Base-by-base conservation (phyloP, 2,329 filamentous ascomycete genomes). In the Lachnum nothofagi region DNA sequence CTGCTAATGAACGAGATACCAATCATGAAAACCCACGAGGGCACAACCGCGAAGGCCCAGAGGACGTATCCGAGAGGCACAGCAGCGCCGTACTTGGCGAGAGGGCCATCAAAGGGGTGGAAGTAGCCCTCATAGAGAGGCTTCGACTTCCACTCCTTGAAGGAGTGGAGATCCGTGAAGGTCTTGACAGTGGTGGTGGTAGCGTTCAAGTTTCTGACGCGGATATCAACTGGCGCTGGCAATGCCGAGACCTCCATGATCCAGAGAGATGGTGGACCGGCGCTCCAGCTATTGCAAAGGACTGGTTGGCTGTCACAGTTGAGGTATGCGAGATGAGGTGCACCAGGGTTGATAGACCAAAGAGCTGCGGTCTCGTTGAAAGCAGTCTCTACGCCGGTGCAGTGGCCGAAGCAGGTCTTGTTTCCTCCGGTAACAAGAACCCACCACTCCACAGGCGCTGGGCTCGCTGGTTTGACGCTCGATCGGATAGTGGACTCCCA, bases 1-100 rank as follows among this genome's bases (percentile, higher is more conserved):
- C 86, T 78, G 75, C 82, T 88, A 55, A 85, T 63, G 65, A 91
- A 82, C 45, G 83, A 87, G 59, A 91, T 75, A 42, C 79, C 65
- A 58, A 91, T 75, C 87, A 91, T 91, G 63, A 89, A 82, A 47
- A 80, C 69, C 87, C 87, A 91, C 72, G 83, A 82, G 49, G 86
- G 79, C 50, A 88, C 69, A 42, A 85, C 69, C 60, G 77, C 75
- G 62, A 86, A 80, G 56, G 73, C 74, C 79, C 80, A 89, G 59
- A 88, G 73, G 44, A 77, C 58, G 64, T 87, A 90, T 49, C 77
- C 87, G 37, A 85, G 68, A 33, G 85, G 83, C 44, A 85, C 68
- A 25, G 77, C 72, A 24, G 88, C 60, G 55, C 78, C 76, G 55
- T 79, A 75, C 71, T 86, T 69, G 51, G 80, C 81, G 35, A 86